Percentiles rank a stretch among this genome's conserved stretches.
These are phyloP conservation scores for Hemileccinum impolitum DNA, from an alignment of 768 basidiomycete species.

Conservation along the genomic window DNA sequence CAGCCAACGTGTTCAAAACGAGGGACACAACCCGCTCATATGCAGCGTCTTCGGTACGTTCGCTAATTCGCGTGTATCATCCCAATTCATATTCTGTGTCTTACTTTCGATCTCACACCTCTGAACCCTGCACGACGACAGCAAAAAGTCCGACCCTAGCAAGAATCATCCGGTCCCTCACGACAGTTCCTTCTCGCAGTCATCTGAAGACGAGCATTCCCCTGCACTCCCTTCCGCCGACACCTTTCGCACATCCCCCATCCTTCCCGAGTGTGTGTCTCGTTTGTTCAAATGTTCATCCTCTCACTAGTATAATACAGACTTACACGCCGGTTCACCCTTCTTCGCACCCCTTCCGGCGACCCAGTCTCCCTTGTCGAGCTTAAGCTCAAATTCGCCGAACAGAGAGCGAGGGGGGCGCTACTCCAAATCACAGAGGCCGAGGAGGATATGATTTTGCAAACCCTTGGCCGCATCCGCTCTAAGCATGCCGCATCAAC, in stretches of 20 bases:
- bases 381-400: constrained; percentile 63
- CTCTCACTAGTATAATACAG: constrained; percentile 39
- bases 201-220: constrained; percentile 38
- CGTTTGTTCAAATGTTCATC: neutral
- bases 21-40: constrained; percentile 43
- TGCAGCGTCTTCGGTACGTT: constrained; percentile 83
- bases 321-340: constrained; percentile 77
- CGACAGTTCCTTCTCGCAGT: constrained; percentile 26
- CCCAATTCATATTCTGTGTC: constrained; percentile 21
- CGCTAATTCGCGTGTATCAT: constrained; percentile 27
- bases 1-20: constrained; percentile 69
- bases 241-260: constrained; percentile 85
- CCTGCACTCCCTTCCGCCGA: constrained; percentile 62
- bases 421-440: constrained; percentile 71
- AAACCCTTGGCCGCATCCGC: constrained; percentile 59
- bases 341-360: constrained; percentile 67
- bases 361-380: constrained; percentile 64
- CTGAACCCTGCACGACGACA: constrained; percentile 34
- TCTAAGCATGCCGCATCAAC: constrained; percentile 29
- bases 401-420: constrained; percentile 70
- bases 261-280: constrained; percentile 73
- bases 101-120: constrained; percentile 20
- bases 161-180: constrained; percentile 46
- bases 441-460: constrained; percentile 82
- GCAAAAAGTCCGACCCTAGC: constrained; percentile 72